Base-by-base conservation (phyloP, 306 rosid genomes). In the Adenanthera pavonina region DNA sequence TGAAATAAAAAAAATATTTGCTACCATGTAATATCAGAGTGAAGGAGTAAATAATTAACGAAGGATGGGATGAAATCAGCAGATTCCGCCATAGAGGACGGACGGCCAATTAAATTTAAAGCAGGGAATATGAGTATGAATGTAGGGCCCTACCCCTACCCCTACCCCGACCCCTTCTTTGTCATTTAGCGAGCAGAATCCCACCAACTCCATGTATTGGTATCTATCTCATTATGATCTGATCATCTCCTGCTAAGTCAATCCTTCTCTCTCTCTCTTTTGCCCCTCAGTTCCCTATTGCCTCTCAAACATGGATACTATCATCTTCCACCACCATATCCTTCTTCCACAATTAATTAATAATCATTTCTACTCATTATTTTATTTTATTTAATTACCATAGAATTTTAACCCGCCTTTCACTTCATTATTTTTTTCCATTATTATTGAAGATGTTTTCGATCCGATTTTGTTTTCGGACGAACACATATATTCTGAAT, bases 81-180 rank as follows among this genome's bases (percentile, higher is more conserved):
- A 86, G 80, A 87, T 88, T 86, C 94, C 97, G 82, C 88, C 77
- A 81, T 78, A 84, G 85, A 85, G 84, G 90, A 88, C 89, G 30
- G 30, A 25, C 30, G 30, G 30, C 30, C 30, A 25, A 25, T 25
- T 25, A 25, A 25, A 25, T 25, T 25, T 80, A 48, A 72, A 79
- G 70, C 12, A 69, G 69, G 75, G 71, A 46, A 5, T 3, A 40
- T 40, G 30, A 25, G 30, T 25, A 25, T 25, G 30, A 25, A 46
- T 73, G 87, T 66, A 72, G 85, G 81, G 56, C 82, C 77, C 64
- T 78, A 25, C 30, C 1, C 77, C 64, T 78, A 25, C 30, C 1
- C 30, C 30, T 25, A 25, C 30, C 30, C 30, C 30, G 30, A 25
- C 30, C 30, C 67, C 54, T 14, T 65, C 84, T 72, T 82, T 91